phyloP scores from a whole-genome alignment of 2,329 filamentous ascomycete species.

The Colletotrichum tofieldiae region DNA sequence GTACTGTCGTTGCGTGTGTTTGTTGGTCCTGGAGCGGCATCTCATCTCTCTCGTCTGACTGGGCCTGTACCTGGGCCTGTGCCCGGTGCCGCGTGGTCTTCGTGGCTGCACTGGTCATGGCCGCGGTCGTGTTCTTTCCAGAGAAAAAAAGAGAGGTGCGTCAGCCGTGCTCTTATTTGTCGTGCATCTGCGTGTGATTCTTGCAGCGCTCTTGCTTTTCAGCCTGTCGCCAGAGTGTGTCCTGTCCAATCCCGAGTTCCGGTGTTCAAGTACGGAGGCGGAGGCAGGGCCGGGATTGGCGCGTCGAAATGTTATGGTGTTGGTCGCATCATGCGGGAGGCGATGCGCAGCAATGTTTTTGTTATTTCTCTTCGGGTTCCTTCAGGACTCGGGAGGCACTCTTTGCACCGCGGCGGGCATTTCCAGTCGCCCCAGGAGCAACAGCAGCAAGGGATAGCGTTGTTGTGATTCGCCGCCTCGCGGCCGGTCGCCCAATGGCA shows the following conservation, averaged over 20 bases:
- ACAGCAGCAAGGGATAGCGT: slow-evolving; percentile 34
- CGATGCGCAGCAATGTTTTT: slow-evolving; percentile 19
- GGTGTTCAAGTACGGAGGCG: background rate
- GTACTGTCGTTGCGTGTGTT: slow-evolving; percentile 20
- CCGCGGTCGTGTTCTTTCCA: slow-evolving; percentile 1
- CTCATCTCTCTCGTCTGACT: slow-evolving; percentile 31
- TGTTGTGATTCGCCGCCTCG: slow-evolving; percentile 36
- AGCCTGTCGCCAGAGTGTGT: background rate
- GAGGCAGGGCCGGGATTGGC: slow-evolving; percentile 16
- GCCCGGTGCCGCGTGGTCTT: slow-evolving; percentile 13
- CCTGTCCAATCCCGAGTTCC: slow-evolving; percentile 12
- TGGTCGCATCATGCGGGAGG: slow-evolving; percentile 2
- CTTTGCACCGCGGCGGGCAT: slow-evolving; percentile 23
- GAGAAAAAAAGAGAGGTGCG: background rate
- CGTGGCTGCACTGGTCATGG: slow-evolving; percentile 4
- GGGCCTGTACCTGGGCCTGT: slow-evolving; percentile 25
- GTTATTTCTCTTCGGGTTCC: slow-evolving; percentile 15
- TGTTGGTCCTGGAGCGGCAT: slow-evolving; percentile 16
- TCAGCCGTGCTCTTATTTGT: slow-evolving; percentile 23
- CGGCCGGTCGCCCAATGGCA: slow-evolving; percentile 27
- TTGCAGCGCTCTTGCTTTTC: slow-evolving; percentile 23
- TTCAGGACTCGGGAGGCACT: slow-evolving; percentile 22
- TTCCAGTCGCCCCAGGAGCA: slow-evolving; percentile 33
- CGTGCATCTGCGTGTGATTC: slow-evolving; percentile 14
- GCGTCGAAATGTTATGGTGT: slow-evolving; percentile 32